Evolutionary conservation across 2,329 filamentous ascomycete genomes (phyloP).

Genomic region (Arthrinium puccinioides): DNA sequence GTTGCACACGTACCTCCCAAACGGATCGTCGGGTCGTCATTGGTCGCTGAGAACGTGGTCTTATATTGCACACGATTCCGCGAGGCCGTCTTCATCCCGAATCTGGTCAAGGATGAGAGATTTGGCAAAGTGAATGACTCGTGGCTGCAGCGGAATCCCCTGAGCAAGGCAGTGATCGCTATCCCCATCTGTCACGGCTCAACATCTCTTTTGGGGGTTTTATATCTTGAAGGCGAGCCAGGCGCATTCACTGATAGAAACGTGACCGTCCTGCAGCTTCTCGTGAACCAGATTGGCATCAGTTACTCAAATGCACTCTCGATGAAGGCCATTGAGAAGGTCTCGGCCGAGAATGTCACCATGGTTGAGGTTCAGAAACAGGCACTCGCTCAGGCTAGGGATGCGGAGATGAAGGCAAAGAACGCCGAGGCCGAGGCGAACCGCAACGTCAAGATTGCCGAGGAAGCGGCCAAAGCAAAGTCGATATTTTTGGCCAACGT

Average conservation of each 20-base stretch:
- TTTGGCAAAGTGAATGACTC: constrained; percentile 67
- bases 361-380: constrained; percentile 74
- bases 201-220: constrained; percentile 62
- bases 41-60: constrained; percentile 71
- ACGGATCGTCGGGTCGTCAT: constrained; percentile 55
- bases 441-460: constrained; percentile 72
- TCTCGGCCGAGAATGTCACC: constrained; percentile 68
- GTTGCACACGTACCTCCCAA: constrained; percentile 59
- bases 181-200: constrained; percentile 70
- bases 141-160: constrained; percentile 61
- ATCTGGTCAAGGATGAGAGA: constrained; percentile 67
- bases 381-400: constrained; percentile 62
- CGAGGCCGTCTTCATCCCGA: constrained; percentile 67
- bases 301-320: constrained; percentile 62
- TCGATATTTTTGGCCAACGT: constrained; percentile 76
- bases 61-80: constrained; percentile 71
- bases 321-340: constrained; percentile 66
- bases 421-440: constrained; percentile 69
- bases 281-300: constrained; percentile 73
- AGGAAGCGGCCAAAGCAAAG: constrained; percentile 78
- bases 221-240: constrained; percentile 69
- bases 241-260: constrained; percentile 72
- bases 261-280: constrained; percentile 57
- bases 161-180: constrained; percentile 70
- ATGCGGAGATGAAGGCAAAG: constrained; percentile 71